Evolutionary conservation across 441 rosid species (phyloP).

Genomic region (Pelargonium cotyledonis): DNA sequence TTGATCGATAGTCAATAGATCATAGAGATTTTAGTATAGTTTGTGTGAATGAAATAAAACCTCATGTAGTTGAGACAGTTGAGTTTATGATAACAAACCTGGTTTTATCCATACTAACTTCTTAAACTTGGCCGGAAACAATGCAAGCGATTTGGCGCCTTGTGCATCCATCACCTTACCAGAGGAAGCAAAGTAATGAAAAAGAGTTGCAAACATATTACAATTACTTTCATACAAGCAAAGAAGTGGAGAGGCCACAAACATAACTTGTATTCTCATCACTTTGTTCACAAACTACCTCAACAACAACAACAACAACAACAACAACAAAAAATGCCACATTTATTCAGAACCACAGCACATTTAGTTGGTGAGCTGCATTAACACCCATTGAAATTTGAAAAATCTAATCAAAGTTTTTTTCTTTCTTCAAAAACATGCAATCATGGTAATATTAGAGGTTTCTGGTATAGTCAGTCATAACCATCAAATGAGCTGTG

Average conservation of each 20-base stretch:
- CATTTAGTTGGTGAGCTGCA: too few relatives aligned
- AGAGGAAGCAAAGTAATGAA: background rate
- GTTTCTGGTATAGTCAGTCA: background rate
- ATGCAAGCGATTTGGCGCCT: constrained; percentile 66
- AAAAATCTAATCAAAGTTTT: too few relatives aligned
- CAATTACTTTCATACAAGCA: background rate
- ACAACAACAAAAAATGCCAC: too few relatives aligned
- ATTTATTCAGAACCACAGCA: too few relatives aligned
- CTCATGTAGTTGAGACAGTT: background rate
- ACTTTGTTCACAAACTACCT: background rate
- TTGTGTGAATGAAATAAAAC: background rate
- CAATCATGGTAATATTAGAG: too few relatives aligned
- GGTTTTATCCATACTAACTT: constrained; percentile 86
- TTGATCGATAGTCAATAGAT: background rate
- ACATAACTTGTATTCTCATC: background rate
- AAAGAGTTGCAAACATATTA: background rate
- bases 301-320: too few relatives aligned
- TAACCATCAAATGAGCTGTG: background rate
- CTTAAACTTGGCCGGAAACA: constrained; percentile 87
- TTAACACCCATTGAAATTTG: too few relatives aligned
- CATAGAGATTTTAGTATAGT: background rate
- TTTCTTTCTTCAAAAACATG: too few relatives aligned
- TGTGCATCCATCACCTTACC: constrained; percentile 64
- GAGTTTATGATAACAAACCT: constrained; percentile 33
- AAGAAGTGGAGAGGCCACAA: background rate